Conservation (phyloP, 768 basidiomycete genomes). For the Dioszegia hungarica region DNA sequence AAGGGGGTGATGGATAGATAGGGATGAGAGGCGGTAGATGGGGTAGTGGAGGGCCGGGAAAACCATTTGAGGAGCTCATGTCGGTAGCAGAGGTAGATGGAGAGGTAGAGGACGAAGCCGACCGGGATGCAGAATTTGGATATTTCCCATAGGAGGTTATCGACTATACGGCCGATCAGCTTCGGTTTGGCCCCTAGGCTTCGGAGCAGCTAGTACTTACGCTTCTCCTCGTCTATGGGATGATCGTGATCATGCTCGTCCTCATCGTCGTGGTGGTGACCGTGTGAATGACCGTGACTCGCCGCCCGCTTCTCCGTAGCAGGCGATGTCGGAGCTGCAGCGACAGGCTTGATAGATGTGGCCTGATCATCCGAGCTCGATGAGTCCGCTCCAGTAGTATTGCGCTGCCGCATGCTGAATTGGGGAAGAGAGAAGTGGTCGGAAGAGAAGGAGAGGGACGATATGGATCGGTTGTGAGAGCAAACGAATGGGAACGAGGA, state of each 20-base stretch:
- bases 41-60: not conserved
- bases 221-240: conserved; percentile 2
- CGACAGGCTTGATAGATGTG: not conserved
- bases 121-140: conserved; percentile 7
- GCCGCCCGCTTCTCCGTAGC: not conserved
- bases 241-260: conserved; percentile 3
- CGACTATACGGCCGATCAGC: not conserved
- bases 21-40: not conserved
- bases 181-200: too few relatives aligned
- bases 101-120: not conserved
- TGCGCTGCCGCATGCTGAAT: not conserved
- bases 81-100: conserved; percentile 4
- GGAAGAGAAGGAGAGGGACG: too few relatives aligned
- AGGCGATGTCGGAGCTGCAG: not conserved
- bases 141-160: conserved; percentile 8
- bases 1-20: not conserved
- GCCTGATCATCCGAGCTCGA: not conserved
- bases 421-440: not conserved
- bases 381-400: not conserved
- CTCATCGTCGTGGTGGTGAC: not conserved
- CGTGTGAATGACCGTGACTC: too few relatives aligned
- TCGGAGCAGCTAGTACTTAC: too few relatives aligned
- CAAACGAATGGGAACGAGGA: not conserved
- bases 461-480: not conserved
- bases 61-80: not conserved